These are phyloP conservation scores for Purpureocillium takamizusanense DNA, from an alignment of 2,329 filamentous ascomycete species.

Conservation along the genomic window DNA sequence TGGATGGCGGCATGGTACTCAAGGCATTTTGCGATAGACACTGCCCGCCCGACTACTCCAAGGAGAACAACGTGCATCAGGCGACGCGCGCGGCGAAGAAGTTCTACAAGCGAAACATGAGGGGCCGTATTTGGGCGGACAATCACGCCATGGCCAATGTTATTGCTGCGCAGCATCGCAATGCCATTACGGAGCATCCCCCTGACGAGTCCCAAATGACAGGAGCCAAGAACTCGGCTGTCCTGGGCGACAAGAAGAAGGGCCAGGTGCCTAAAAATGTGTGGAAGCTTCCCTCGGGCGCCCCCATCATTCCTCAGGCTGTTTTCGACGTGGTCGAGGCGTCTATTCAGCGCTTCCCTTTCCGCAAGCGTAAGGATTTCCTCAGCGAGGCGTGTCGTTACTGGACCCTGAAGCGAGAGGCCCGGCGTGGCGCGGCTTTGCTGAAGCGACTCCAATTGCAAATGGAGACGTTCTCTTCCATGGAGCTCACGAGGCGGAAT, in stretches of 20 bases:
- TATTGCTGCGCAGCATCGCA: constrained; percentile 62
- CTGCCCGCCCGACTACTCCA: constrained; percentile 78
- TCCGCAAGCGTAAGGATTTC: constrained; percentile 82
- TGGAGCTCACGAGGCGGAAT: constrained; percentile 92
- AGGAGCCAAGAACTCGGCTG: constrained; percentile 70
- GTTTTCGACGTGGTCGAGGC: constrained; percentile 81
- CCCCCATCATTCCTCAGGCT: constrained; percentile 83
- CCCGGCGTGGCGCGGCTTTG: constrained; percentile 80
- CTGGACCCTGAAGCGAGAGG: constrained; percentile 95
- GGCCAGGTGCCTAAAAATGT: constrained; percentile 38
- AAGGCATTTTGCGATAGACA: constrained; percentile 97
- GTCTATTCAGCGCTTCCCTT: constrained; percentile 70
- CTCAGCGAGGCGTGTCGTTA: constrained; percentile 90
- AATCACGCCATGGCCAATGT: constrained; percentile 76
- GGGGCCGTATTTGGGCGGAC: constrained; percentile 83
- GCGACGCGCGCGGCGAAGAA: constrained; percentile 77
- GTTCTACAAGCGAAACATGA: constrained; percentile 86
- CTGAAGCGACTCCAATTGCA: constrained; percentile 90
- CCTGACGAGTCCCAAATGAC: constrained; percentile 77
- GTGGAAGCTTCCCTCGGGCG: constrained; percentile 94
- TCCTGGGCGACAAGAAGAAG: constrained; percentile 67
- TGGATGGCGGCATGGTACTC: constrained; percentile 70
- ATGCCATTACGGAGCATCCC: constrained; percentile 57
- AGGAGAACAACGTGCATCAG: constrained; percentile 73
- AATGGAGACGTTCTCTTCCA: constrained; percentile 92